Conservation (phyloP, 495 filamentous ascomycete species). For the Penicillium egyptiacum region DNA sequence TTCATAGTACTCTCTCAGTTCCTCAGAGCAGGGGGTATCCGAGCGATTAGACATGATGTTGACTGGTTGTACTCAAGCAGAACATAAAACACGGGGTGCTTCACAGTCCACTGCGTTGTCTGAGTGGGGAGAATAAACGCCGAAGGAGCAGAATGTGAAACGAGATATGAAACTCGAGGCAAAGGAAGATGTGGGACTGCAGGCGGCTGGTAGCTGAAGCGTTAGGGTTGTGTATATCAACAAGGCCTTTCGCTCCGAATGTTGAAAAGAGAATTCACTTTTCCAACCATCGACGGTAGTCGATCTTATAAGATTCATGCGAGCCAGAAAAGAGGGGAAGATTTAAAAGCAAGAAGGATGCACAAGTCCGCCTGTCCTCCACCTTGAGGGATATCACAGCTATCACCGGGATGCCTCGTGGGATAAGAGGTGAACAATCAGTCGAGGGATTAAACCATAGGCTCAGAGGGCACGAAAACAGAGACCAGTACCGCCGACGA, state of each 20-base stretch:
- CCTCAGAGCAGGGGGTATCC: conserved; percentile 26
- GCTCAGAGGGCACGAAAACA: conserved; percentile 38
- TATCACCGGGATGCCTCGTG: conserved; percentile 37
- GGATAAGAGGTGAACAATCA: conserved; percentile 37
- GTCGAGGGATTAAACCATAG: conserved; percentile 39
- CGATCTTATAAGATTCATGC: conserved; percentile 14
- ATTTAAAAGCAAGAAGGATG: conserved; percentile 22
- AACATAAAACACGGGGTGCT: conserved; percentile 30
- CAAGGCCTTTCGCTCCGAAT: neutral
- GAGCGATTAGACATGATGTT: conserved; percentile 31
- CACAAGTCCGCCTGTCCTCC: conserved; percentile 18
- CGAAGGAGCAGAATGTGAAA: conserved; percentile 9
- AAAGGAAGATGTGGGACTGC: conserved; percentile 4
- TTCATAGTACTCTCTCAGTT: conserved; percentile 36
- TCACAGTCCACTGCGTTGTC: conserved; percentile 3
- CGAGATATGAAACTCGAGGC: conserved; percentile 5
- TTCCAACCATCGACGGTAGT: conserved; percentile 5
- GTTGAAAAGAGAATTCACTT: conserved; percentile 4
- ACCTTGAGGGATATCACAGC: conserved; percentile 32
- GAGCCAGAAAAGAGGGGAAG: conserved; percentile 11
- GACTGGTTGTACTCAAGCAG: conserved; percentile 19
- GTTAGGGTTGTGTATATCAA: conserved; percentile 7
- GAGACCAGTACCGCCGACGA: conserved; percentile 36
- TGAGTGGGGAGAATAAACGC: conserved; percentile 8
- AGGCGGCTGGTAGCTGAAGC: neutral